A percentile compares a stretch with the other conserved stretches of the same genome.
Evolutionary conservation across 2,329 filamentous ascomycete species (phyloP).

Genomic region (Epichloe festucae): DNA sequence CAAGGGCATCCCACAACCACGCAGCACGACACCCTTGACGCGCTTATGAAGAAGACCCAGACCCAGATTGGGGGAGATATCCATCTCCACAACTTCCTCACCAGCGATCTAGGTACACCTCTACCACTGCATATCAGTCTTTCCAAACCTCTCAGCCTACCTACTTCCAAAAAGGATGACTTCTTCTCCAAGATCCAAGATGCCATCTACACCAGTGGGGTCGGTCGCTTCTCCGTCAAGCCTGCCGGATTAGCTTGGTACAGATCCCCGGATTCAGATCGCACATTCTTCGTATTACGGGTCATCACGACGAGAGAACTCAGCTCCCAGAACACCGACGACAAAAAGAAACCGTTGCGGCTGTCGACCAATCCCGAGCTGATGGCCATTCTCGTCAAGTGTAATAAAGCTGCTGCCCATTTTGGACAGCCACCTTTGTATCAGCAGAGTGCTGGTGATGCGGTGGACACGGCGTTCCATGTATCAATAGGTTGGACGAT

Average conservation of each 20-base stretch:
- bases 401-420: slow-evolving; percentile 47
- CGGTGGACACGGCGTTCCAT: slow-evolving; percentile 50
- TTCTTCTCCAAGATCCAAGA: slow-evolving; percentile 48
- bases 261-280: slow-evolving; percentile 43
- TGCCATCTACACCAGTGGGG: slow-evolving; percentile 20
- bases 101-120: slow-evolving; percentile 63
- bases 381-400: slow-evolving; percentile 47
- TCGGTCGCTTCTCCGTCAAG: slow-evolving; percentile 24
- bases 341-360: not conserved
- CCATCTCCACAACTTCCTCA: slow-evolving; percentile 55
- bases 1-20: slow-evolving; percentile 40
- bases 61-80: slow-evolving; percentile 17
- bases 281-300: slow-evolving; percentile 75
- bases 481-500: slow-evolving; percentile 82
- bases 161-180: slow-evolving; percentile 54
- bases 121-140: slow-evolving; percentile 84
- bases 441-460: slow-evolving; percentile 16
- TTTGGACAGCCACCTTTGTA: slow-evolving; percentile 66
- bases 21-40: slow-evolving; percentile 34
- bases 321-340: slow-evolving; percentile 12
- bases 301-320: slow-evolving; percentile 26
- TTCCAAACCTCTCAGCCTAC: slow-evolving; percentile 66
- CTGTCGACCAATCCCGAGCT: slow-evolving; percentile 36
- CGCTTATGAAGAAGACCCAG: slow-evolving; percentile 27
- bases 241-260: slow-evolving; percentile 33